Evolutionary conservation across 306 rosid species (phyloP).

Genomic region (Sophora flavescens): DNA sequence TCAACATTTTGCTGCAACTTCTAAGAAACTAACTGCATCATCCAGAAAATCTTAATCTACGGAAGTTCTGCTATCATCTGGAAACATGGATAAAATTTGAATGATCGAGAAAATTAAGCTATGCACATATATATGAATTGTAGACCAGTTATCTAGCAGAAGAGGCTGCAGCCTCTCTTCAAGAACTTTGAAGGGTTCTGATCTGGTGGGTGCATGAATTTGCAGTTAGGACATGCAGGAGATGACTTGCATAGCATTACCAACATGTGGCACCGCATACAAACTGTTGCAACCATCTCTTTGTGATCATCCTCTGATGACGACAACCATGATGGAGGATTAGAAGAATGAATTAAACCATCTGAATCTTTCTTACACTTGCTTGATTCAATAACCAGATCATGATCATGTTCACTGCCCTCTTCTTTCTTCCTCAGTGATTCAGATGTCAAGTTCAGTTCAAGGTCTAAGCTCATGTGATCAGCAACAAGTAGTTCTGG

Average conservation of each 20-base stretch:
- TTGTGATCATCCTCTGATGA: slow-evolving; percentile 54
- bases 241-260: slow-evolving; percentile 91
- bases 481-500: slow-evolving; percentile 40
- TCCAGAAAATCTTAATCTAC: not conserved
- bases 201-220: slow-evolving; percentile 79
- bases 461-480: slow-evolving; percentile 79
- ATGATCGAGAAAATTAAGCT: slow-evolving; percentile 40
- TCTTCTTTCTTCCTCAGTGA: slow-evolving; percentile 51
- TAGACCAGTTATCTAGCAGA: slow-evolving; percentile 49
- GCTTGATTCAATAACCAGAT: slow-evolving; percentile 43
- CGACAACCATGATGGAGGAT: slow-evolving; percentile 61
- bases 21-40: not conserved
- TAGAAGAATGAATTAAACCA: slow-evolving; percentile 41
- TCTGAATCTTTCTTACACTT: slow-evolving; percentile 44
- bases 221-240: slow-evolving; percentile 95
- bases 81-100: slow-evolving; percentile 9
- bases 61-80: slow-evolving; percentile 16
- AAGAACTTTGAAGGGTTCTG: slow-evolving; percentile 66
- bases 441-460: slow-evolving; percentile 77
- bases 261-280: slow-evolving; percentile 86
- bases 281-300: slow-evolving; percentile 92
- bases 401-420: slow-evolving; percentile 16
- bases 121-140: slow-evolving; percentile 30
- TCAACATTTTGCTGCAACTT: not conserved
- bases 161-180: slow-evolving; percentile 62